phyloP scores from a whole-genome alignment of 2,329 filamentous ascomycete genomes.

The Onygenales sp. region DNA sequence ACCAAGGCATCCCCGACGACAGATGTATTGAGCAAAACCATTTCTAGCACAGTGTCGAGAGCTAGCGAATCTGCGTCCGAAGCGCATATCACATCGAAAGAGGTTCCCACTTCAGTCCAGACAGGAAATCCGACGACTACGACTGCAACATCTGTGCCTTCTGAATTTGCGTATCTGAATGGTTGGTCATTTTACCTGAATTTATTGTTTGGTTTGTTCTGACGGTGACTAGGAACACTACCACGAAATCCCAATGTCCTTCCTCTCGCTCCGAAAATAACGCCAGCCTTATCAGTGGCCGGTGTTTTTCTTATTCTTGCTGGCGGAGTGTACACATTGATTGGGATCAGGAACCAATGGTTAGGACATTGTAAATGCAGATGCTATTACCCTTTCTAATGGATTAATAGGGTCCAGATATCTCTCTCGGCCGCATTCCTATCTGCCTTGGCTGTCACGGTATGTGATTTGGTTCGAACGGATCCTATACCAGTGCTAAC shows the following conservation, averaged over 20 bases:
- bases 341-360: slow-evolving; percentile 75
- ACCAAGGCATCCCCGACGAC: not conserved
- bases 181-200: not conserved
- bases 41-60: not conserved
- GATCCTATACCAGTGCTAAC: slow-evolving; percentile 3
- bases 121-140: not conserved
- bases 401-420: slow-evolving; percentile 50
- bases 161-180: not conserved
- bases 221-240: not conserved
- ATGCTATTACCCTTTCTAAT: not conserved
- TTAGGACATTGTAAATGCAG: slow-evolving; percentile 15
- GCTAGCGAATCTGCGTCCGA: not conserved
- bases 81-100: not conserved
- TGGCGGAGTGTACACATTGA: slow-evolving; percentile 60
- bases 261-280: slow-evolving; percentile 64
- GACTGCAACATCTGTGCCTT: not conserved
- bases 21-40: not conserved
- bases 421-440: slow-evolving; percentile 73
- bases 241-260: slow-evolving; percentile 34
- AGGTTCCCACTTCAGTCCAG: not conserved
- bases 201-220: not conserved
- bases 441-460: slow-evolving; percentile 61
- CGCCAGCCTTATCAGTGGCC: slow-evolving; percentile 69
- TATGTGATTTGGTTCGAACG: slow-evolving; percentile 15
- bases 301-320: slow-evolving; percentile 66